Base-by-base conservation (phyloP, 768 basidiomycete genomes). In the Pleurotus citrinopileatus region DNA sequence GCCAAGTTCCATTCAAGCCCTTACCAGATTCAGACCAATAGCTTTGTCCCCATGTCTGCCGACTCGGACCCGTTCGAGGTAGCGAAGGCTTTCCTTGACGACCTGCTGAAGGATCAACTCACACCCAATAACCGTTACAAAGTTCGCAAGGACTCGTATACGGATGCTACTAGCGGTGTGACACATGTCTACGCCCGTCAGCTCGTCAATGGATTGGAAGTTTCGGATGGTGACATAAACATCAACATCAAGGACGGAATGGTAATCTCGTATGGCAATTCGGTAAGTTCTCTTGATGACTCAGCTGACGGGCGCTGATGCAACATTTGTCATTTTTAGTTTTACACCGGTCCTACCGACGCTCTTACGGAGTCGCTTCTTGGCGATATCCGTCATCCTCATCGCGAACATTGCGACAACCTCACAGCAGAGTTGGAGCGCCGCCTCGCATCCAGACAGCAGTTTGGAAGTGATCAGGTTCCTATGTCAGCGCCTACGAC, bases 171-270 rank as follows among this genome's bases (percentile, higher is more conserved):
- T 56, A 94, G 91, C 2, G 89, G 89, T n/a, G 78, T 97, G 47
- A 87, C 91, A 25, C 94, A 98, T 70, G 77, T 94, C 61, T 96
- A 95, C 66, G 84, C 88, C 57, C 81, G 87, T 60, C 95, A 99
- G 72, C 58, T 89, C 55, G 72, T 94, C 62, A 85, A 89, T 54
- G 94, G 92, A 12, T 73, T 96, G 42, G 91, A 96, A 64, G 92
- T 99, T 13, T 79, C 81, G 9, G 92, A 97, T 62, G 91, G 90
- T 25, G 89, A 97, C 69, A 82, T 97, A 74, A 98, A 98, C 67
- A 71, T 99, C 65, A 97, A 98, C 74, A 76, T 98, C 69, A 86
- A 86, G 70, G 81, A 89, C 52, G 94, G 92, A 40, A 71, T 79
- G 60, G 80, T 98, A 17, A 64, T 98, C 43, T 94, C 92, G 1